These are phyloP conservation scores for Blastobotrys arbuscula DNA, from an alignment of 1,139 yeast genomes.

Conservation along the genomic window DNA sequence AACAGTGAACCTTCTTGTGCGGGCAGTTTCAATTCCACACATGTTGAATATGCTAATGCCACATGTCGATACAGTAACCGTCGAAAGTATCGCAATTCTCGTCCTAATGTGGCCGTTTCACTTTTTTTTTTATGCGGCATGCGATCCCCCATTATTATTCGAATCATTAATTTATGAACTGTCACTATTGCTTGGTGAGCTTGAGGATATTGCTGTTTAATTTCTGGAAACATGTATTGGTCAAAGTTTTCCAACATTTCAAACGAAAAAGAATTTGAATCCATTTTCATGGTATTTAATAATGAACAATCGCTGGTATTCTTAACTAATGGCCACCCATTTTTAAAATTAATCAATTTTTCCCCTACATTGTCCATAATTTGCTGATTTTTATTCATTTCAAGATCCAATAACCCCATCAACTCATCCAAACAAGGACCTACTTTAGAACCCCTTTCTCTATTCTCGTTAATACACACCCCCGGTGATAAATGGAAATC, in stretches of 20 bases:
- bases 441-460: not conserved
- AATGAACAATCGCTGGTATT: no score
- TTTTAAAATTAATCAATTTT: no score
- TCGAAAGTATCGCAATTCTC: not conserved
- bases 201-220: not conserved
- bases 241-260: no score
- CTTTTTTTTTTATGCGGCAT: no score
- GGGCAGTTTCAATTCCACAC: no score
- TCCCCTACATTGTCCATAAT: not conserved
- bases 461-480: not conserved
- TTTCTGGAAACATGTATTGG: not conserved
- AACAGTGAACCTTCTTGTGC: not conserved
- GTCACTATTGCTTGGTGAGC: not conserved
- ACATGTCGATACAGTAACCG: conserved; percentile 1
- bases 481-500: not conserved
- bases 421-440: not conserved
- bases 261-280: not conserved
- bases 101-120: not conserved
- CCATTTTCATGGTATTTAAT: no score
- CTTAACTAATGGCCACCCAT: no score
- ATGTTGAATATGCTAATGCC: not conserved
- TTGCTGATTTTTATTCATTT: not conserved
- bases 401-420: not conserved
- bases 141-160: not conserved
- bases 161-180: not conserved